Evolutionary conservation across 306 rosid species (phyloP).

Genomic region (Macrotyloma uniflorum): DNA sequence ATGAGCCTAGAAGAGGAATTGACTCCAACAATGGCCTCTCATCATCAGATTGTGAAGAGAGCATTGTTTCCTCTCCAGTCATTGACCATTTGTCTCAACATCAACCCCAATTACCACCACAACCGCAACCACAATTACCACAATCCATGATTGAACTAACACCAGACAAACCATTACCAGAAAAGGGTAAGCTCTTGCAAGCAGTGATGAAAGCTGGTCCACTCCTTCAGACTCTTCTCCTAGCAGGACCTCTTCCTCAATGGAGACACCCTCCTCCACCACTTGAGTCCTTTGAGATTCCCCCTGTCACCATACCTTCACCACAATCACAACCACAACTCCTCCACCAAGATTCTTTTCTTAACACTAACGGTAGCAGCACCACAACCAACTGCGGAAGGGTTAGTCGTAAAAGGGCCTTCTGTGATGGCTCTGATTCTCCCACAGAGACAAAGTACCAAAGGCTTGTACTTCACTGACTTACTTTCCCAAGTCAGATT

Average conservation of each 20-base stretch:
- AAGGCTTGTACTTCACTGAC: conserved; percentile 71
- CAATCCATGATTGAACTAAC: conserved; percentile 51
- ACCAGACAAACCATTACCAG: conserved; percentile 80
- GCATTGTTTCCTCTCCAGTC: conserved; percentile 93
- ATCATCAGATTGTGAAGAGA: conserved; percentile 95
- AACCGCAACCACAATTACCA: conserved; percentile 1
- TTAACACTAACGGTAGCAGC: conserved; percentile 39
- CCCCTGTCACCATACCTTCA: conserved; percentile 83
- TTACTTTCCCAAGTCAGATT: conserved; percentile 21
- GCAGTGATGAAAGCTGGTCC: conserved; percentile 99
- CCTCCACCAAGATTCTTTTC: conserved; percentile 59
- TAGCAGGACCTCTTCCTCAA: conserved; percentile 98
- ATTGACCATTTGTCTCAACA: conserved; percentile 57
- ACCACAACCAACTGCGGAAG: conserved; percentile 57
- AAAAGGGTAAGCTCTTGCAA: conserved; percentile 91
- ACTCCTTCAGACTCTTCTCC: conserved; percentile 78
- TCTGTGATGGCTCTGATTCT: conserved; percentile 67
- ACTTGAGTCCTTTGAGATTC: conserved; percentile 82
- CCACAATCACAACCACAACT: conserved; percentile 29
- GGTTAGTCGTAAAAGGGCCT: conserved; percentile 64
- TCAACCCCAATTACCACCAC: conserved; percentile 46
- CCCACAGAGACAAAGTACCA: conserved; percentile 73
- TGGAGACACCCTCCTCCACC: conserved; percentile 99
- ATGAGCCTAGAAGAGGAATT: conserved; percentile 79
- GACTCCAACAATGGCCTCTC: conserved; percentile 81